Evolutionary conservation across 768 basidiomycete species (phyloP).

Genomic region (Tremella fuciformis): DNA sequence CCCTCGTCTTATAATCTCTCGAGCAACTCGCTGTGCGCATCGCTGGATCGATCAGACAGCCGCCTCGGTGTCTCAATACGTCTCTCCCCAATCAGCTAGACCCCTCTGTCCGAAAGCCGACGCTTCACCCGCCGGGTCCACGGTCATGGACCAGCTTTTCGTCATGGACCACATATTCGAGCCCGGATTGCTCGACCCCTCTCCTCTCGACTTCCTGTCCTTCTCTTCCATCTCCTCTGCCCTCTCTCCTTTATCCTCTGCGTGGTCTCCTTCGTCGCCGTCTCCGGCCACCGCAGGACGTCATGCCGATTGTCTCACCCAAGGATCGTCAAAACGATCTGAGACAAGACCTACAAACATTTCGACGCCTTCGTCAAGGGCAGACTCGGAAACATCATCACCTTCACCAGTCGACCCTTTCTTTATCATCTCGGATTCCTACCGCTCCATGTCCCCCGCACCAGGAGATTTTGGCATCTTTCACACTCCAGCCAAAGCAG

Average conservation of each 20-base stretch:
- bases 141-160: conserved; percentile 5
- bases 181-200: conserved; percentile 37
- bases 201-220: conserved; percentile 29
- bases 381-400: conserved; percentile 24
- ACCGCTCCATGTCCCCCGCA: conserved; percentile 17
- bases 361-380: background rate
- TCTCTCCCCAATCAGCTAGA: background rate
- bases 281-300: conserved; percentile 1
- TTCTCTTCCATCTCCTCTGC: conserved; percentile 41
- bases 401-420: conserved; percentile 30
- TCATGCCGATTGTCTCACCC: background rate
- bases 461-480: conserved; percentile 35
- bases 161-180: conserved; percentile 43
- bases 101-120: background rate
- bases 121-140: conserved; percentile 2
- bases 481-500: conserved; percentile 26
- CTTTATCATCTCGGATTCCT: conserved; percentile 24
- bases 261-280: conserved; percentile 16
- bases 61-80: conserved; percentile 3
- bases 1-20: background rate
- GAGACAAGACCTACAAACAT: background rate
- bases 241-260: conserved; percentile 21
- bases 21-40: background rate
- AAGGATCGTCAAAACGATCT: background rate
- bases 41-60: conserved; percentile 7